A percentile compares a stretch with the other conserved stretches of the same genome.
Conservation (phyloP, 352 stramenopile genomes). For the Phytophthora nicotianae region DNA sequence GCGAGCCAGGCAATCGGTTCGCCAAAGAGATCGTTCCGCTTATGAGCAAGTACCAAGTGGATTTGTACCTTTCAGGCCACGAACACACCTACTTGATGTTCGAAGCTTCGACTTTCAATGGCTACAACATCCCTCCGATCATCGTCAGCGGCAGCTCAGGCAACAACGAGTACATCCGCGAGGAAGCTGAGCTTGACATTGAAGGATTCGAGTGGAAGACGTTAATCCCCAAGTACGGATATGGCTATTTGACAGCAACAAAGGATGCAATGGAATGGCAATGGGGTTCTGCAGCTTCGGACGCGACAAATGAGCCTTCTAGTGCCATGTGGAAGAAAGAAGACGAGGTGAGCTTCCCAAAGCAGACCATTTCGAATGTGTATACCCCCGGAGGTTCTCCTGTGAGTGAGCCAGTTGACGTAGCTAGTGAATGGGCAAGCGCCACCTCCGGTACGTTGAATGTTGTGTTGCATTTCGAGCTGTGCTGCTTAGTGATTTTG, state of each 20-base stretch:
- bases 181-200: conserved; percentile 51
- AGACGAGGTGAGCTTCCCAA: conserved; percentile 53
- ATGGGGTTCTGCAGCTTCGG: conserved; percentile 59
- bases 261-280: conserved; percentile 57
- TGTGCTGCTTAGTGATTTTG: conserved; percentile 4
- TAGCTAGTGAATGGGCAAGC: conserved; percentile 35
- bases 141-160: conserved; percentile 75
- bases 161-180: conserved; percentile 81
- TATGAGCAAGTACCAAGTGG: conserved; percentile 75
- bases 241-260: conserved; percentile 71
- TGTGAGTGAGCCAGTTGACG: conserved; percentile 43
- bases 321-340: conserved; percentile 53
- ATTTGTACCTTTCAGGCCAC: conserved; percentile 73
- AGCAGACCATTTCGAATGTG: conserved; percentile 29
- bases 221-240: conserved; percentile 78
- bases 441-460: conserved; percentile 30
- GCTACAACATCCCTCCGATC: conserved; percentile 64
- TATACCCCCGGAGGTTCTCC: conserved; percentile 44
- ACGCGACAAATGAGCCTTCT: conserved; percentile 46
- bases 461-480: not conserved
- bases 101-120: conserved; percentile 52
- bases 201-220: conserved; percentile 63
- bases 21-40: conserved; percentile 69
- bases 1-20: conserved; percentile 54
- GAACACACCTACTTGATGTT: conserved; percentile 79